phyloP scores from a whole-genome alignment of 164 flowering plant species.

The Stephania japonica region DNA sequence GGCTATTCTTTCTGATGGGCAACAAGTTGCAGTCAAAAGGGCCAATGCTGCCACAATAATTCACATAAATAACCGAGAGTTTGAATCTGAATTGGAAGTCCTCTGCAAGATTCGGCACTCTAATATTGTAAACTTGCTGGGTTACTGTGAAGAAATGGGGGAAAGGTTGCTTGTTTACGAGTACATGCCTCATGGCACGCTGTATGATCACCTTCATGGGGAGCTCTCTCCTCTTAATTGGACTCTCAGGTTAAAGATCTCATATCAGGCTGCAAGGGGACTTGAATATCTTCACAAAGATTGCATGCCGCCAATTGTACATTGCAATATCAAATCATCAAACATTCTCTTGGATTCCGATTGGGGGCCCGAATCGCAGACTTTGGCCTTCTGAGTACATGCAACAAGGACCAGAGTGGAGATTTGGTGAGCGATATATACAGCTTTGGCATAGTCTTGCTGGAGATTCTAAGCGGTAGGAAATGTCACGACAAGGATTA shows the following conservation, averaged over 20 bases:
- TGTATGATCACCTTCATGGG: slow-evolving; percentile 72
- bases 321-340: slow-evolving; percentile 62
- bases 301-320: slow-evolving; percentile 50
- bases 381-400: slow-evolving; percentile 48
- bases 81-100: slow-evolving; percentile 70
- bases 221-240: slow-evolving; percentile 63
- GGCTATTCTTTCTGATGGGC: slow-evolving; percentile 72
- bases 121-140: slow-evolving; percentile 71
- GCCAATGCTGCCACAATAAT: slow-evolving; percentile 90
- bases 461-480: slow-evolving; percentile 82
- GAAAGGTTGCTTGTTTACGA: slow-evolving; percentile 80
- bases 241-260: slow-evolving; percentile 52
- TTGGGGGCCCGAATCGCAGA: slow-evolving; percentile 67
- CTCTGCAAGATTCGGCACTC: slow-evolving; percentile 69
- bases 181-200: slow-evolving; percentile 77
- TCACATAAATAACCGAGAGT: slow-evolving; percentile 61
- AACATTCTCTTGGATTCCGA: slow-evolving; percentile 73
- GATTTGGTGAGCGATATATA: slow-evolving; percentile 53
- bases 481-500: slow-evolving; percentile 68
- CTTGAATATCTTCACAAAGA: slow-evolving; percentile 78
- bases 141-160: slow-evolving; percentile 83
- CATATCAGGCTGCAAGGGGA: slow-evolving; percentile 71
- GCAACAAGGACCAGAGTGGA: slow-evolving; percentile 34
- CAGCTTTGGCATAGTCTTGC: slow-evolving; percentile 65
- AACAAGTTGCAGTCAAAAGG: slow-evolving; percentile 84